These are phyloP conservation scores for Huntiella moniliformis DNA, from an alignment of 2,329 filamentous ascomycete genomes.

Conservation along the genomic window DNA sequence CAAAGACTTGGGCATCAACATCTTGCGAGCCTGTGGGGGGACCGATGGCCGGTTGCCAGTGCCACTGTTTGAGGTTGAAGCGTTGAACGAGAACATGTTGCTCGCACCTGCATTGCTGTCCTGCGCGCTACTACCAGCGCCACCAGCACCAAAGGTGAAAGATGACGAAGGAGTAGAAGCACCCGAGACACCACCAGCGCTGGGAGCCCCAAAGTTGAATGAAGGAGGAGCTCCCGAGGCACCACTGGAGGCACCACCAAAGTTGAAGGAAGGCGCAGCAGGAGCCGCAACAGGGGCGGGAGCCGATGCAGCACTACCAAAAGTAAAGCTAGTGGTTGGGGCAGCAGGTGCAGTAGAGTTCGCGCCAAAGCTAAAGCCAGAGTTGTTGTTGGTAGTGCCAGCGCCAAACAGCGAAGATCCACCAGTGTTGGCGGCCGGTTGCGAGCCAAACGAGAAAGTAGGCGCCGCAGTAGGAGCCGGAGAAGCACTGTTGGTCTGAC, in stretches of 20 bases:
- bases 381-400: too few relatives aligned
- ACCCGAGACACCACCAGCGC: conserved; percentile 14
- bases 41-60: conserved; percentile 7
- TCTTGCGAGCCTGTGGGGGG: conserved; percentile 22
- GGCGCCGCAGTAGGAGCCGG: conserved; percentile 13
- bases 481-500: conserved; percentile 14
- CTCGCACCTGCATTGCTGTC: conserved; percentile 16
- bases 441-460: conserved; percentile 20
- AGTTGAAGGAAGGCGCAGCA: conserved; percentile 19
- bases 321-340: conserved; percentile 19
- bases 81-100: conserved; percentile 12
- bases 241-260: conserved; percentile 13
- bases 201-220: conserved; percentile 20
- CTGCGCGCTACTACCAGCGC: conserved; percentile 8
- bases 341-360: conserved; percentile 14
- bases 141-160: conserved; percentile 12
- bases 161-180: conserved; percentile 7
- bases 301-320: conserved; percentile 16
- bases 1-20: conserved; percentile 12
- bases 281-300: too few relatives aligned
- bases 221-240: conserved; percentile 13
- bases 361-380: conserved; percentile 15
- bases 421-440: conserved; percentile 13
- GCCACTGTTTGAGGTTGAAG: conserved; percentile 7
- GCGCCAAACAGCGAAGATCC: conserved; percentile 8